Conservation (phyloP, 1,284 basidiomycete species). For the Farysia itapuensis region DNA sequence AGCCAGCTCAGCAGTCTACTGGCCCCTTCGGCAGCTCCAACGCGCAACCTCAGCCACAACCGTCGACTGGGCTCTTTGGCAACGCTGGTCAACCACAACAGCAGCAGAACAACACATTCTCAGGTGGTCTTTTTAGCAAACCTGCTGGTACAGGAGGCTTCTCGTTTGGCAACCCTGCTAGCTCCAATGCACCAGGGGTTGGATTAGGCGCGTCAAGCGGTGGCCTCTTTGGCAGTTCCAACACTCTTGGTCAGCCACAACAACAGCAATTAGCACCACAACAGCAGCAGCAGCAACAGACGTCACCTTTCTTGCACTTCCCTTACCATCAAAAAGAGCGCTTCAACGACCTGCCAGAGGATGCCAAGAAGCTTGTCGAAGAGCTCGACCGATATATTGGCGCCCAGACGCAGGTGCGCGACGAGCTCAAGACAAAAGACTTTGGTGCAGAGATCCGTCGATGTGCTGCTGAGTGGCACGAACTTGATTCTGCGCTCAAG, state of each 20-base stretch:
- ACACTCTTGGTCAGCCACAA: conserved; percentile 3
- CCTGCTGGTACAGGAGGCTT: conserved; percentile 19
- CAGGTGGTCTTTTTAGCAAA: conserved; percentile 25
- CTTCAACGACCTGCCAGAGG: conserved; percentile 57
- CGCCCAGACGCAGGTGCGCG: conserved; percentile 36
- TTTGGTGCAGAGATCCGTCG: conserved; percentile 41
- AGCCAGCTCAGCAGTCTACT: conserved; percentile 8
- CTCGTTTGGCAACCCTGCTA: conserved; percentile 20
- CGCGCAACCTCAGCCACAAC: conserved; percentile 9
- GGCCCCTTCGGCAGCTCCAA: conserved; percentile 4
- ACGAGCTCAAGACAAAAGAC: conserved; percentile 44
- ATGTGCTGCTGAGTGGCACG: conserved; percentile 43
- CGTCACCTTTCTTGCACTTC: conserved; percentile 43
- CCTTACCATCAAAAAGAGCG: conserved; percentile 54
- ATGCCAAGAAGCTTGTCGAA: conserved; percentile 46
- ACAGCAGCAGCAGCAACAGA: conserved; percentile 13
- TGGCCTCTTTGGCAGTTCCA: conserved; percentile 7
- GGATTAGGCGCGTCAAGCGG: conserved; percentile 10
- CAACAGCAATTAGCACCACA: conserved; percentile 13
- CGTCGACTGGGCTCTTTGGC: conserved; percentile 23
- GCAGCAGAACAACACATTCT: conserved; percentile 9
- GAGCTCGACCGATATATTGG: conserved; percentile 49
- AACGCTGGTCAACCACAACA: conserved; percentile 2
- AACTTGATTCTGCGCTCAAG: conserved; percentile 44
- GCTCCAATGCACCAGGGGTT: conserved; percentile 12